Base-by-base conservation (phyloP, 2,329 filamentous ascomycete genomes). In the Scolecobasidium constrictum region DNA sequence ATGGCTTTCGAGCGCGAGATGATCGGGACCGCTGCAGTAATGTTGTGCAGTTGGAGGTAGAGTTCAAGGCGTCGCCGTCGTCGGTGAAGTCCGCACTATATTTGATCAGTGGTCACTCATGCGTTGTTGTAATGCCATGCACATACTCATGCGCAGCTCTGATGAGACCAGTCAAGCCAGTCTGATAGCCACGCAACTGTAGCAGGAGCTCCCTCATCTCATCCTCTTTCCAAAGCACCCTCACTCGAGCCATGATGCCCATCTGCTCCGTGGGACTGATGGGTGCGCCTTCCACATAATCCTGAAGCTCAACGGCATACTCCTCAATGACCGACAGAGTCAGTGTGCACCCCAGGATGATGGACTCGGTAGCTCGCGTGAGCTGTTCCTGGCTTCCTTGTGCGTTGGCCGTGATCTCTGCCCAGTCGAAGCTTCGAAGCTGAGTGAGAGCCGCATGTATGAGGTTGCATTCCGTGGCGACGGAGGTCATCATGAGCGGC, bases 281-380 rank as follows among this genome's bases (percentile, higher is more conserved):
- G 13, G 21, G 34, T 15, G 34, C 15, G 5, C 35, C 41, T 17
- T 43, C 40, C 6, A 43, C 44, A 39, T 46, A 43, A 15, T 43
- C 41, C 23, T 43, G 44, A n/a, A 46, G 34, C 34, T 46, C 44
- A 15, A 40, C 15, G 5, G 44, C 41, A 44, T 46, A 46, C 17
- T 46, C 44, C 35, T 46, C 44, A 15, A 46, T 44, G 17, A 46
- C 44, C 12, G 44, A 46, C 5, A 46, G 35, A 1, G 44, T 46
- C 19, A 46, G 35, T n/a, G 42, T 44, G 40, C 44, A 44, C 6
- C 44, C 44, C 12, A 46, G 18, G 7, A 46, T 46, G 16, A 46
- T 39, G n/a, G 40, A 17, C 35, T 46, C 44, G 17, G 26, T 38
- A 4, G 44, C 40, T 9, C 41, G 40, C 11, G 31, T 43, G 11